A percentile compares a stretch with the other conserved stretches of the same genome.
Evolutionary conservation across 768 basidiomycete genomes (phyloP).

Genomic region (Rhizopogon salebrosus): DNA sequence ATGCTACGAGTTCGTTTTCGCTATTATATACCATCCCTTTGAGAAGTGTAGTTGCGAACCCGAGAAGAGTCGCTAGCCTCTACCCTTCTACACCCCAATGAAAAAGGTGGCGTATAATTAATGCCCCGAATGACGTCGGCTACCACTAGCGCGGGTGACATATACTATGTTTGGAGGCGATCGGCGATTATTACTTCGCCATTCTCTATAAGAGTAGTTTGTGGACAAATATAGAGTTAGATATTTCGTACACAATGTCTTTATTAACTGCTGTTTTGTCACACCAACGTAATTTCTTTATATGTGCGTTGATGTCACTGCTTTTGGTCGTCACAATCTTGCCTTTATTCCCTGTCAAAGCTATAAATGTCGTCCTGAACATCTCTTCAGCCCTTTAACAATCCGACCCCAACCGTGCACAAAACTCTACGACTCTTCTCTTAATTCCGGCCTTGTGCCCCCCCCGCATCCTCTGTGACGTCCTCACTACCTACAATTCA

Average conservation of each 20-base stretch:
- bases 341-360: constrained; percentile 21
- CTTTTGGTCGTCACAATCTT: constrained; percentile 15
- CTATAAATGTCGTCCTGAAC: constrained; percentile 21
- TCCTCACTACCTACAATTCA: not conserved
- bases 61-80: too few relatives aligned
- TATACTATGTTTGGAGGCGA: not conserved
- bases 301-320: constrained; percentile 27
- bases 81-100: too few relatives aligned
- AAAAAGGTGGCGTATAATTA: too few relatives aligned
- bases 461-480: not conserved
- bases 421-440: not conserved
- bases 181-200: not conserved
- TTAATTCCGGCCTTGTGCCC: not conserved
- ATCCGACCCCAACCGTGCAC: constrained; percentile 4
- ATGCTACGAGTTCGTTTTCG: not conserved
- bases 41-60: too few relatives aligned
- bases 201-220: not conserved
- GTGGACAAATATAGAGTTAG: not conserved
- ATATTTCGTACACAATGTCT: constrained; percentile 11
- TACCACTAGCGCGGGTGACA: not conserved
- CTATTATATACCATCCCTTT: not conserved
- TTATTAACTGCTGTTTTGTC: constrained; percentile 22
- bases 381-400: constrained; percentile 5
- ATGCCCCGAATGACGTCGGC: not conserved
- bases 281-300: constrained; percentile 16